These are phyloP conservation scores for Cucurbita moschata DNA, from an alignment of 306 rosid genomes.

Conservation along the genomic window DNA sequence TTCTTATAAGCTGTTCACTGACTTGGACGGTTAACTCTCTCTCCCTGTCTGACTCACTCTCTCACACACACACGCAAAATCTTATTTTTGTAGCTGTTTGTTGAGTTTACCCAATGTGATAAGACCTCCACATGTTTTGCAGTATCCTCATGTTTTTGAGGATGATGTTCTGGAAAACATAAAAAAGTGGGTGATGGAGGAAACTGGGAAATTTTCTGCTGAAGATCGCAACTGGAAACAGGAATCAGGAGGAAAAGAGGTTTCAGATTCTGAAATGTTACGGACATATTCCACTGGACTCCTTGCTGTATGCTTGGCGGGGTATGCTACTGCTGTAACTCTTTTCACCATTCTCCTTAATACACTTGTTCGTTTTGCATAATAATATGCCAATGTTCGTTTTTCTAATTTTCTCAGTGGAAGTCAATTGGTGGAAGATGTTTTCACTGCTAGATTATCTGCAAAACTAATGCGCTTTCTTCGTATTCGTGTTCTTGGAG, in stretches of 20 bases:
- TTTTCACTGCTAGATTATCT: conserved; percentile 76
- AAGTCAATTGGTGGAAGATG: conserved; percentile 75
- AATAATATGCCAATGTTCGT: neutral
- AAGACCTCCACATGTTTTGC: conserved; percentile 20
- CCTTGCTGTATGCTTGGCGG: conserved; percentile 63
- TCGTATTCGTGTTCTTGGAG: conserved; percentile 76
- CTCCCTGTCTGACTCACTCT: neutral
- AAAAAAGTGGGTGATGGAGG: conserved; percentile 74
- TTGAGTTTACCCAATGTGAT: conserved; percentile 4
- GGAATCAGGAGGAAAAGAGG: conserved; percentile 41
- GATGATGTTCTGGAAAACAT: conserved; percentile 59
- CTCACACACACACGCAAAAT: neutral
- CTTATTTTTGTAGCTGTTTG: neutral
- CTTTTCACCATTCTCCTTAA: neutral
- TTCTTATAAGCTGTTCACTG: conserved; percentile 62
- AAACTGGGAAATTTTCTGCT: conserved; percentile 20
- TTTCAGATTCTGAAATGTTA: conserved; percentile 71
- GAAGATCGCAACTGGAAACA: conserved; percentile 50
- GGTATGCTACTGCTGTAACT: conserved; percentile 30
- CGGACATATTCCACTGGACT: conserved; percentile 86
- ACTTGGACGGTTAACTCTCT: conserved; percentile 60
- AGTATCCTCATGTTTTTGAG: conserved; percentile 93
- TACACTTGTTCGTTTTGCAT: conserved; percentile 3
- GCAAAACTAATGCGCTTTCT: conserved; percentile 96
- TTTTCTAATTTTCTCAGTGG: conserved; percentile 35